phyloP scores from a whole-genome alignment of 495 filamentous ascomycete genomes.

The Ramalina intermedia region DNA sequence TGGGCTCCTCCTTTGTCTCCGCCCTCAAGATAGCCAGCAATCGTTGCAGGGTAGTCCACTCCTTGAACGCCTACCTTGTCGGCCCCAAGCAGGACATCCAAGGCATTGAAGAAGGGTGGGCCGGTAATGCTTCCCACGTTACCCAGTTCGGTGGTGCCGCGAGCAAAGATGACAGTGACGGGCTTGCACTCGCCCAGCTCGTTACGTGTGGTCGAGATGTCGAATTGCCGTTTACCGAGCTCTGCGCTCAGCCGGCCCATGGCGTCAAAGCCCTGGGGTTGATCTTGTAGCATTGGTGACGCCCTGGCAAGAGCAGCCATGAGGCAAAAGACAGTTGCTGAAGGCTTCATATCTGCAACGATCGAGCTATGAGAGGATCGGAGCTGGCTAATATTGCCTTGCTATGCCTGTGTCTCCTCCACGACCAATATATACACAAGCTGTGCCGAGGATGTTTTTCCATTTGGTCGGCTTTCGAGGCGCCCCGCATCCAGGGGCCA shows the following conservation, averaged over 20 bases:
- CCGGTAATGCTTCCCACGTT: slow-evolving; percentile 45
- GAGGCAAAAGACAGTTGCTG: slow-evolving; percentile 12
- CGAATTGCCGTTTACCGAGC: slow-evolving; percentile 5
- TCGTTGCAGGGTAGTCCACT: slow-evolving; percentile 35
- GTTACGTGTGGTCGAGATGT: slow-evolving; percentile 17
- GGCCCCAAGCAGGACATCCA: slow-evolving; percentile 25
- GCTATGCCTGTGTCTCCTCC: too few relatives aligned
- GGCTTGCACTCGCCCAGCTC: slow-evolving; percentile 23
- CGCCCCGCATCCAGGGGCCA: too few relatives aligned
- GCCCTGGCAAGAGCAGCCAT: slow-evolving; percentile 13
- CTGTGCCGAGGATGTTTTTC: too few relatives aligned
- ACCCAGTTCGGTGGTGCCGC: slow-evolving; percentile 26
- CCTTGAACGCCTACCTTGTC: slow-evolving; percentile 38
- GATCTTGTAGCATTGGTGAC: not conserved
- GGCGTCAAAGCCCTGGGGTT: slow-evolving; percentile 4
- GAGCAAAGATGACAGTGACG: slow-evolving; percentile 27
- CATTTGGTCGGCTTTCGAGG: too few relatives aligned
- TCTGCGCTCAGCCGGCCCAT: slow-evolving; percentile 1
- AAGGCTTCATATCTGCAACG: not conserved
- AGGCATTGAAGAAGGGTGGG: slow-evolving; percentile 35
- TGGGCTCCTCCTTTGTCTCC: slow-evolving; percentile 26
- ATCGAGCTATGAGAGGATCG: too few relatives aligned
- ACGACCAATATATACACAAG: too few relatives aligned
- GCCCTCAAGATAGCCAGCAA: slow-evolving; percentile 24
- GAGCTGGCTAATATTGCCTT: too few relatives aligned